These are phyloP conservation scores for Arthrobotrys sinensis DNA, from an alignment of 2,329 filamentous ascomycete genomes.

Conservation along the genomic window DNA sequence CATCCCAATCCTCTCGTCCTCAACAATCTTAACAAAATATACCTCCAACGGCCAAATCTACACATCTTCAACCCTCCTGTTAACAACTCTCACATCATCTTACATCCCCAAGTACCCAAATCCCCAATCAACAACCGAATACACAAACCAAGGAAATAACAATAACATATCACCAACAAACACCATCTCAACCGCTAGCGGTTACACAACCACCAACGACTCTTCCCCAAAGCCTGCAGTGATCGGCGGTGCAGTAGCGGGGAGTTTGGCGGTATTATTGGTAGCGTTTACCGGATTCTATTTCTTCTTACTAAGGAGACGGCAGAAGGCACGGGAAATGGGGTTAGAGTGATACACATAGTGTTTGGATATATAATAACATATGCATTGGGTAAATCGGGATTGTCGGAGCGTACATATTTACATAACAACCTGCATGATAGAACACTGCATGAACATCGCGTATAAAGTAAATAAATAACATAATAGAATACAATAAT, in stretches of 20 bases:
- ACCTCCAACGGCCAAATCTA: constrained; percentile 6
- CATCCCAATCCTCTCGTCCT: not conserved
- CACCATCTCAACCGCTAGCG: not conserved
- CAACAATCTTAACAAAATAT: constrained; percentile 1
- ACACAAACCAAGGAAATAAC: no score
- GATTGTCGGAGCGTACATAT: no score
- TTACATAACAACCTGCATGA: no score
- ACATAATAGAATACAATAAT: no score
- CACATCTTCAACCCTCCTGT: not conserved
- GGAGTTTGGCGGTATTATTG: not conserved
- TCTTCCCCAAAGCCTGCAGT: not conserved
- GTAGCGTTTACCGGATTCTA: constrained; percentile 10
- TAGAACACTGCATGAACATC: no score
- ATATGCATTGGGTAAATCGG: no score
- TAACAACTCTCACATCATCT: not conserved
- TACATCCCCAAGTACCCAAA: not conserved
- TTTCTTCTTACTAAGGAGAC: constrained; percentile 1
- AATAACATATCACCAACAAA: no score
- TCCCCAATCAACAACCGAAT: no score
- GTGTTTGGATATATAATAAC: no score
- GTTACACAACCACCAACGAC: constrained; percentile 16
- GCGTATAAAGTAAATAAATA: no score
- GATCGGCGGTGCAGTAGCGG: constrained; percentile 12
- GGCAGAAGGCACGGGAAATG: not conserved
- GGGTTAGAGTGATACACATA: not conserved